Evolutionary conservation across 148 eudicot genomes (phyloP).

Genomic region (Rhododendron henanense): DNA sequence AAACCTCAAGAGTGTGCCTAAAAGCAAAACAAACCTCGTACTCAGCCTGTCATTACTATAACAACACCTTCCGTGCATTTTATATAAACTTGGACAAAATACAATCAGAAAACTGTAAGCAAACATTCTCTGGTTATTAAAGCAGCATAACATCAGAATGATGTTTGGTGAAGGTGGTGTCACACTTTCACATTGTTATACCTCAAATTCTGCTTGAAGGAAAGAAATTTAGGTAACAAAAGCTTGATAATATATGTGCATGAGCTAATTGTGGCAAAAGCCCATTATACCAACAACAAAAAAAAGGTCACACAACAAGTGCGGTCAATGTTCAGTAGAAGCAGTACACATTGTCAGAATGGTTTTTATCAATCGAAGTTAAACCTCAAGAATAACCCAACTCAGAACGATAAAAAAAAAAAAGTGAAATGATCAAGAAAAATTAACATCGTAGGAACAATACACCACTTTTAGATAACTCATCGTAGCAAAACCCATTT

Average conservation of each 20-base stretch:
- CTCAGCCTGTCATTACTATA: too few species aligned
- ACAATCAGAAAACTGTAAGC: too few species aligned
- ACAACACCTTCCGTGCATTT: too few species aligned
- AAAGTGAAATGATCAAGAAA: not conserved
- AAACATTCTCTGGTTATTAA: too few species aligned
- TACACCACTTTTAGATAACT: too few species aligned
- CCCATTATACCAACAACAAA: not conserved
- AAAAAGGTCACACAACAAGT: not conserved
- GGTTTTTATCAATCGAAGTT: not conserved
- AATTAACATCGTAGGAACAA: not conserved
- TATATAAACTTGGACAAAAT: too few species aligned
- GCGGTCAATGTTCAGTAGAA: not conserved
- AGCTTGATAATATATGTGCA: not conserved
- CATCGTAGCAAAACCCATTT: too few species aligned
- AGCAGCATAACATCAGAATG: too few species aligned
- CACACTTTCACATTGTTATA: not conserved
- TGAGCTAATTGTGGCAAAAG: not conserved
- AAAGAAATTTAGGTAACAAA: not conserved
- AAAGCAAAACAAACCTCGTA: too few species aligned
- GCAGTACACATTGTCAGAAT: not conserved
- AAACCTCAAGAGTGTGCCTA: too few species aligned
- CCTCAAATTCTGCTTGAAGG: not conserved
- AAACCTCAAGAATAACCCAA: not conserved
- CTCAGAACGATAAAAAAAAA: not conserved
- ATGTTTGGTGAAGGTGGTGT: not conserved